Evolutionary conservation across 441 rosid species (phyloP).

Genomic region (Jatropha podagrica): DNA sequence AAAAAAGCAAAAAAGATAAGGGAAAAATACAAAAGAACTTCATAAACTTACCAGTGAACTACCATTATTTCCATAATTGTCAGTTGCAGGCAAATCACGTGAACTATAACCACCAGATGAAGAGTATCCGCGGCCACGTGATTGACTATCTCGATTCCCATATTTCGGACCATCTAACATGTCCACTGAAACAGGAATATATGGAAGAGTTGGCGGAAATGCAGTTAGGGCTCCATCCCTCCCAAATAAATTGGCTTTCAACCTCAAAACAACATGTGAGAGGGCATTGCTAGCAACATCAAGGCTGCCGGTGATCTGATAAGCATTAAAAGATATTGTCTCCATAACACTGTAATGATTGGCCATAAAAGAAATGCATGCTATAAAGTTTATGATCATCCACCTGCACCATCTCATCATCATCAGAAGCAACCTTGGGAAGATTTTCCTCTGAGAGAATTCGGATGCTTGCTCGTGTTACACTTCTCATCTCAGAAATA

Average conservation of each 20-base stretch:
- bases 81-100: slow-evolving; percentile 51
- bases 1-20: background rate
- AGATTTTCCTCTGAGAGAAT: slow-evolving; percentile 82
- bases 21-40: background rate
- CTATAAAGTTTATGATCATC: slow-evolving; percentile 11
- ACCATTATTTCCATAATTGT: slow-evolving; percentile 69
- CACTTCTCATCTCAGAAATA: slow-evolving; percentile 86
- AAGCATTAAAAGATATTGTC: slow-evolving; percentile 24
- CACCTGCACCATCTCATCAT: slow-evolving; percentile 99
- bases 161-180: slow-evolving; percentile 46
- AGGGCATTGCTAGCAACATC: slow-evolving; percentile 97
- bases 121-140: slow-evolving; percentile 62
- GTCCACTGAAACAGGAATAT: slow-evolving; percentile 74
- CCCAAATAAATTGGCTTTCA: slow-evolving; percentile 90
- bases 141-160: slow-evolving; percentile 71
- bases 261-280: slow-evolving; percentile 65
- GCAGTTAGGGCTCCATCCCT: slow-evolving; percentile 81
- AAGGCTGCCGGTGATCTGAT: slow-evolving; percentile 86
- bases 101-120: slow-evolving; percentile 72
- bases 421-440: slow-evolving; percentile 86
- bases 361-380: background rate
- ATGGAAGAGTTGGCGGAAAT: slow-evolving; percentile 75
- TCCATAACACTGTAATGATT: background rate
- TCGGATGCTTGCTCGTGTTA: slow-evolving; percentile 88
- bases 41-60: slow-evolving; percentile 52